phyloP scores from a whole-genome alignment of 495 filamentous ascomycete genomes.

The Aspergillus leporis region DNA sequence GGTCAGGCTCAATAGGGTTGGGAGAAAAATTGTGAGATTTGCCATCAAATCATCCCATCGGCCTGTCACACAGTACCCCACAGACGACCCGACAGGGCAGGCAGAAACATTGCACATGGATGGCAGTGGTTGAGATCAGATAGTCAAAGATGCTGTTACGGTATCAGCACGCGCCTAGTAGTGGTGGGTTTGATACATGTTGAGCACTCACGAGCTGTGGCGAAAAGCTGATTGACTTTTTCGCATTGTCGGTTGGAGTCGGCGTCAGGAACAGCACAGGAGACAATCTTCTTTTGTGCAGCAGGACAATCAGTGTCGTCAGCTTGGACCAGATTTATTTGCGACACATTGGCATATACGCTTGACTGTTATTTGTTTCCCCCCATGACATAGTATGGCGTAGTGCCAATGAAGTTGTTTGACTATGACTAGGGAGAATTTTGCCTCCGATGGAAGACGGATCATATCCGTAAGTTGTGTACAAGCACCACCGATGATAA shows the following conservation, averaged over 20 bases:
- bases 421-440: not conserved
- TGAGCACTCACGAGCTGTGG: conserved; percentile 13
- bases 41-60: conserved; percentile 8
- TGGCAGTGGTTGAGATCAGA: conserved; percentile 3
- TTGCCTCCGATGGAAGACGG: not conserved
- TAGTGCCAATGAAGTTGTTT: not conserved
- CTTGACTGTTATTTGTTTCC: conserved; percentile 12
- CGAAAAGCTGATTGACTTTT: conserved; percentile 6
- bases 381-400: conserved; percentile 5
- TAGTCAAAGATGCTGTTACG: conserved; percentile 8
- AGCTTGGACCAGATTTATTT: conserved; percentile 11
- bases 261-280: conserved; percentile 5
- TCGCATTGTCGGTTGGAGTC: conserved; percentile 19
- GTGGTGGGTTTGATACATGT: conserved; percentile 5
- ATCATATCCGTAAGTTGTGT: conserved; percentile 1
- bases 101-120: conserved; percentile 8
- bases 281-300: not conserved
- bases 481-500: not conserved
- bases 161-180: conserved; percentile 20
- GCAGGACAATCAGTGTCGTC: conserved; percentile 12
- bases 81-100: conserved; percentile 7
- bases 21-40: not conserved
- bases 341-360: conserved; percentile 13
- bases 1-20: conserved; percentile 11
- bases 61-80: conserved; percentile 4